Conservation (phyloP, 2,329 filamentous ascomycete species). For the Nemania sp. region DNA sequence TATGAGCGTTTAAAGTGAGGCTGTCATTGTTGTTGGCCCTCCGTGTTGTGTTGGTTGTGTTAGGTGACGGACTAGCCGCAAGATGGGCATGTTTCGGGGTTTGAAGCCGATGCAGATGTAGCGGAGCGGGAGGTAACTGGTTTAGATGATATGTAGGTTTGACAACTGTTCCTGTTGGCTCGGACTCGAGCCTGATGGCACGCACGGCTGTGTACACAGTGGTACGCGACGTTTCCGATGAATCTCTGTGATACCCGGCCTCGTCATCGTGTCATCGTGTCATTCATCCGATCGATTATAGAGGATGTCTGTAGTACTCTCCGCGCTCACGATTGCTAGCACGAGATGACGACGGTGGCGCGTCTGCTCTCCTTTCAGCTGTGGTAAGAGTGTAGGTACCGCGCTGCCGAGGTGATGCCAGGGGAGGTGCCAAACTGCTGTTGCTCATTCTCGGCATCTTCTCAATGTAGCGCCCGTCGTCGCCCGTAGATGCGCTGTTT, state of each 20-base stretch:
- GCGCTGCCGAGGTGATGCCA: slow-evolving; percentile 32
- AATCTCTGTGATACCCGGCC: background rate
- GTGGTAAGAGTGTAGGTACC: slow-evolving; percentile 32
- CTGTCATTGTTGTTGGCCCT: slow-evolving; percentile 7
- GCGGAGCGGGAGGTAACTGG: background rate
- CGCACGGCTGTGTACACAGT: slow-evolving; percentile 18
- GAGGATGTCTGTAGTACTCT: too few species aligned
- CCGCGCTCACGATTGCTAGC: slow-evolving; percentile 18
- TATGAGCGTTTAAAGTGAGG: slow-evolving; percentile 1
- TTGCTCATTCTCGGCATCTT: slow-evolving; percentile 22
- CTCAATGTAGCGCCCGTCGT: slow-evolving; percentile 34
- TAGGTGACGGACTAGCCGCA: background rate
- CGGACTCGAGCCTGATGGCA: background rate
- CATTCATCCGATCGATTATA: slow-evolving; percentile 1
- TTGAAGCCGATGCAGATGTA: slow-evolving; percentile 8
- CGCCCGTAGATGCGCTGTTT: slow-evolving; percentile 4
- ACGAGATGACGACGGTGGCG: slow-evolving; percentile 22
- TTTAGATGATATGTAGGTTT: background rate
- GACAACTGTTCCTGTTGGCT: background rate
- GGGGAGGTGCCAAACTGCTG: slow-evolving; percentile 28
- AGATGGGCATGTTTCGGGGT: slow-evolving; percentile 12
- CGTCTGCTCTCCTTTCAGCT: slow-evolving; percentile 1
- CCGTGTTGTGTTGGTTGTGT: background rate
- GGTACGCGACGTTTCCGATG: slow-evolving; percentile 17
- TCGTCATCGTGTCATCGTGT: background rate